phyloP scores from a whole-genome alignment of 2,329 filamentous ascomycete species.

The Bipolaris cookei region DNA sequence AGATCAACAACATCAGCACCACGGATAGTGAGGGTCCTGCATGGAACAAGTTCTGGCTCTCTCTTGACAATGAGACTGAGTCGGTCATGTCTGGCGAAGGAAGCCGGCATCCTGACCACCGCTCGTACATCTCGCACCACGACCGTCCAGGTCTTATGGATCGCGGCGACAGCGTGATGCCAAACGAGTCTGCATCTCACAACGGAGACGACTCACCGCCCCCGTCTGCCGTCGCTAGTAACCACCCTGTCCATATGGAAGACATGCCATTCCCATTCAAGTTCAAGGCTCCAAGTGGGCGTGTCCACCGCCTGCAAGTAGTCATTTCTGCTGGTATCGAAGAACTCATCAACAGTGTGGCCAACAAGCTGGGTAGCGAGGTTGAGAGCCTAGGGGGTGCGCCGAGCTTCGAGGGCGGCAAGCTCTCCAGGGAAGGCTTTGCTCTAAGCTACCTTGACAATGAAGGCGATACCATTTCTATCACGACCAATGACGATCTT shows the following conservation, averaged over 20 bases:
- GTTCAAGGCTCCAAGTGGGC: conserved; percentile 95
- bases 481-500: conserved; percentile 93
- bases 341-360: conserved; percentile 77
- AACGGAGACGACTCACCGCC: conserved; percentile 78
- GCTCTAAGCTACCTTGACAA: conserved; percentile 96
- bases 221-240: conserved; percentile 67
- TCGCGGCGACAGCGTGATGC: conserved; percentile 82
- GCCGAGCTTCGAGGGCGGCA: conserved; percentile 79
- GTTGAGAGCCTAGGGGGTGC: conserved; percentile 82
- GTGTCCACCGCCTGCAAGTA: conserved; percentile 90
- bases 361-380: conserved; percentile 83
- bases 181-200: conserved; percentile 94
- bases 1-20: conserved; percentile 89
- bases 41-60: conserved; percentile 99
- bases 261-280: conserved; percentile 94
- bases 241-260: conserved; percentile 60
- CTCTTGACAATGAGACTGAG: conserved; percentile 91
- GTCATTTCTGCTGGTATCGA: conserved; percentile 79
- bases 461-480: conserved; percentile 94
- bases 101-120: conserved; percentile 69
- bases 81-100: conserved; percentile 94
- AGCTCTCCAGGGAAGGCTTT: conserved; percentile 77
- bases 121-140: conserved; percentile 84
- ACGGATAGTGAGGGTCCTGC: conserved; percentile 91
- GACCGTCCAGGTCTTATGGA: conserved; percentile 65